Evolutionary conservation across 1,284 basidiomycete genomes (phyloP), one percentile per base, ranked within the genome.

Genomic region (Trametes hirsuta): DNA sequence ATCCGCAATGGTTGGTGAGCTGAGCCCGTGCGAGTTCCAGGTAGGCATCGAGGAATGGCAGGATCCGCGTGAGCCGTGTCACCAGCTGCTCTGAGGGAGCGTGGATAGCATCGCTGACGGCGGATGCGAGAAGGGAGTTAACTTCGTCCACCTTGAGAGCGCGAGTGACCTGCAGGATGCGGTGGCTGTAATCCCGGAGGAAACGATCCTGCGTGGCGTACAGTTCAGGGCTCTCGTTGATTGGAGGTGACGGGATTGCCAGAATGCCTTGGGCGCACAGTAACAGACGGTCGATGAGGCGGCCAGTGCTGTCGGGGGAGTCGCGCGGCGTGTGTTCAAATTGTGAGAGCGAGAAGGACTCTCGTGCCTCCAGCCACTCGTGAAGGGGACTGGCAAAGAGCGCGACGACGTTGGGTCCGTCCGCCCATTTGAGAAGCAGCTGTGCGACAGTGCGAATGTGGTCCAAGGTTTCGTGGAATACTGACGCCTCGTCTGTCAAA

Each of bases 1-100:
- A 94, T 59, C 82, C 74, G 40, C 79, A 77, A 48, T 86, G 83
- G 47, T 78, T 75, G 5, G 72, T 67, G 21, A 95, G 75, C 47
- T 90, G 82, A 25, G 83, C 78, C 44, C 79, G 72, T 14, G 81
- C 79, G 24, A 93, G 76, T 15, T 74, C 66, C 6, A 81, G 62
- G 71, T 90, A 94, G 34, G 75, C 70, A 6, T 82, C 74, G 18
- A 94, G 71, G 81, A 94, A 94, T 1, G 92, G 90, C 11, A 86
- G 62, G 18, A 87, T 66, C 30, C 83, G 80, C 48, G 73, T 66
- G 2, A 85, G 64, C 41, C 69, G 68, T 15, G 61, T 64, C 34
- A 68, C 59, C 12, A 76, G 57, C 24, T 74, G 70, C 15, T 68
- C 60, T 12, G 62, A 66, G 56, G 53, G 35, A 9, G 55, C 56